phyloP scores from a whole-genome alignment of 2,329 filamentous ascomycete species.

The Sordariomycetes sp. region DNA sequence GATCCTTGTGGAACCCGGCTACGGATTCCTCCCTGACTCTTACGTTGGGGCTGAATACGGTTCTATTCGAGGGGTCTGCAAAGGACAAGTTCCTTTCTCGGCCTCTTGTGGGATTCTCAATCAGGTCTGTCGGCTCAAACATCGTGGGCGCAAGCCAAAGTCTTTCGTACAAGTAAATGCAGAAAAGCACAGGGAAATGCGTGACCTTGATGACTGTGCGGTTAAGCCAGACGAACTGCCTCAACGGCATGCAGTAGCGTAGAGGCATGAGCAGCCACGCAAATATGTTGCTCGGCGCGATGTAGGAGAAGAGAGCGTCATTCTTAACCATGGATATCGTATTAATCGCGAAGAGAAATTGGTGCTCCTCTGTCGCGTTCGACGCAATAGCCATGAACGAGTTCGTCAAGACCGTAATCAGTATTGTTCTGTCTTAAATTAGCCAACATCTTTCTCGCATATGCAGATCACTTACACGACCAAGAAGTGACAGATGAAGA shows the following conservation, averaged over 20 bases:
- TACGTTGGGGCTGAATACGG: constrained; percentile 63
- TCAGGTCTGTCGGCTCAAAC: constrained; percentile 75
- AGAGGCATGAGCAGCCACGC: constrained; percentile 83
- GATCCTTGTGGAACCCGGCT: constrained; percentile 81
- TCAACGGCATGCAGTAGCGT: constrained; percentile 70
- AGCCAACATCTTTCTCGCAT: not conserved
- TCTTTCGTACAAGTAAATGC: constrained; percentile 82
- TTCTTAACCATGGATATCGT: constrained; percentile 98
- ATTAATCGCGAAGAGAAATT: constrained; percentile 90
- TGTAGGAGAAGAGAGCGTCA: constrained; percentile 90
- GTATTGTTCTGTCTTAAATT: constrained; percentile 52
- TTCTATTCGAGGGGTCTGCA: constrained; percentile 42
- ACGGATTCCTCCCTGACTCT: constrained; percentile 79
- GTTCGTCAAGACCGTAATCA: constrained; percentile 93
- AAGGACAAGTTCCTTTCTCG: constrained; percentile 45
- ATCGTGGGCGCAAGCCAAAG: constrained; percentile 65
- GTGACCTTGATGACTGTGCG: constrained; percentile 86
- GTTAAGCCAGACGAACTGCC: constrained; percentile 76
- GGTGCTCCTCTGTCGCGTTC: constrained; percentile 87
- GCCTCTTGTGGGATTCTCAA: constrained; percentile 57
- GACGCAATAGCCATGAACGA: constrained; percentile 93
- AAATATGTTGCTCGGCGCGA: constrained; percentile 84
- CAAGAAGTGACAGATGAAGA: constrained; percentile 92
- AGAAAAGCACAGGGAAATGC: constrained; percentile 78
- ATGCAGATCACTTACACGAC: constrained; percentile 52